Base-by-base conservation (phyloP, 192 early-diverging fungal species). In the Diversispora epigaea region DNA sequence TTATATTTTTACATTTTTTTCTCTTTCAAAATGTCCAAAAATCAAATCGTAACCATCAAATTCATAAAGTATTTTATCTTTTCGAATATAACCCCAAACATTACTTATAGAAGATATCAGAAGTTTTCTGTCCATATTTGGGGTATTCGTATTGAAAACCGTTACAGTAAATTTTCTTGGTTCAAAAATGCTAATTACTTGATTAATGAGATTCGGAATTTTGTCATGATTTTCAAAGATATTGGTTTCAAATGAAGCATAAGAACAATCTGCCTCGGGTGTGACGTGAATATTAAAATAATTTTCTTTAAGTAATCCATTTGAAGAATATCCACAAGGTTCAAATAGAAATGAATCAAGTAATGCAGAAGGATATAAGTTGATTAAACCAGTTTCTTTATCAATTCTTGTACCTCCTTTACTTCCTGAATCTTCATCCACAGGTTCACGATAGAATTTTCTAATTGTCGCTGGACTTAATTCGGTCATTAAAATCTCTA, bases 221-320 rank as follows among this genome's bases (percentile, higher is more conserved):
- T 91, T 92, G 71, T 94, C 93, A 44, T 80, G 86, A 9, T 95
- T 93, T 45, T 91, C 81, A 8, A 94, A 89, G 58, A 99, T 89
- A 74, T 93, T 96, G 46, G 95, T 95, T 80, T 99, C 97, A 82
- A 98, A 97, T 49, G 94, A 96, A n/a, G 97, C 97, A 77, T 99
- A 99, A 21, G 97, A 99, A 90, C 95, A 99, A 73, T 89, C 84
- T n/a, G 88, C 91, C 80, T 99, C 97, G 12, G 97, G 97, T 19
- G 97, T 99, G 17, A 99, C 97, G 75, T 99, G 97, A 80, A 98
- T 93, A 19, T 94, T 99, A 79, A 93, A 99, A 84, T 99, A 96
- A 32, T 88, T 89, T 55, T 92, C 94, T 8, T 91, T 82, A 63
- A 80, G 74, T 3, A 98, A 77, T 6, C 92, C 96, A 78, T 99